Base-by-base conservation (phyloP, 768 basidiomycete genomes). In the Amanita molliuscula region DNA sequence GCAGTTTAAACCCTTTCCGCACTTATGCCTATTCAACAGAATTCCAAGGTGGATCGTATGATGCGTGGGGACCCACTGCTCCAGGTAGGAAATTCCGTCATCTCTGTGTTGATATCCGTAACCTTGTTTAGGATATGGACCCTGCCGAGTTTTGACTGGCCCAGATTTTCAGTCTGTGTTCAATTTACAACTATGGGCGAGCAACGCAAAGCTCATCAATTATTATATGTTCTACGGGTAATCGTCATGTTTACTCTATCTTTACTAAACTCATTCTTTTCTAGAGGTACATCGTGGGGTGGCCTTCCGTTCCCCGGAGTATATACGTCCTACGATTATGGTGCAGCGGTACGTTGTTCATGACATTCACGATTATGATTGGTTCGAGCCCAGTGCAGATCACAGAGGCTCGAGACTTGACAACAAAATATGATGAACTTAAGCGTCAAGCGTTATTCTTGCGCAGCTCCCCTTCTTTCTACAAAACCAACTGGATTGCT, bases 171-270 rank as follows among this genome's bases (percentile, higher is more conserved):
- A 81, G 63, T 82, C 79, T 36, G 90, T 91, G 5, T 91, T 89
- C 64, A 79, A 92, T 56, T 73, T 79, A 51, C 70, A 84, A 47
- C 70, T 88, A 40, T 88, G 84, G 83, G 87, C 88, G 8, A 75
- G 77, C 44, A 91, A 90, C 63, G 84, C 79, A 1, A 92, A 90
- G 58, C 58, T 92, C 40, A 79, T 90, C 52, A 88, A 78, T 57
- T 87, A 85, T 54, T 92, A 92, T 64, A 91, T 92, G 90, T 56
- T 88, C 48, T 88, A 80, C 56, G 88, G 84, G 84, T 84, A 60
- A 53, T 66, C 36, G 1, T 46, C 1, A 9, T 21, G 2, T 11
- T 33, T 47, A 38, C 21, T 26, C 40, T 15, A 33, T 15, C 5
- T 6, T n/a, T 15, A 28, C 8, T 16, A 20, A 52, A n/a, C 44